phyloP scores from a whole-genome alignment of 352 stramenopile species.

The Peronospora tabacina region DNA sequence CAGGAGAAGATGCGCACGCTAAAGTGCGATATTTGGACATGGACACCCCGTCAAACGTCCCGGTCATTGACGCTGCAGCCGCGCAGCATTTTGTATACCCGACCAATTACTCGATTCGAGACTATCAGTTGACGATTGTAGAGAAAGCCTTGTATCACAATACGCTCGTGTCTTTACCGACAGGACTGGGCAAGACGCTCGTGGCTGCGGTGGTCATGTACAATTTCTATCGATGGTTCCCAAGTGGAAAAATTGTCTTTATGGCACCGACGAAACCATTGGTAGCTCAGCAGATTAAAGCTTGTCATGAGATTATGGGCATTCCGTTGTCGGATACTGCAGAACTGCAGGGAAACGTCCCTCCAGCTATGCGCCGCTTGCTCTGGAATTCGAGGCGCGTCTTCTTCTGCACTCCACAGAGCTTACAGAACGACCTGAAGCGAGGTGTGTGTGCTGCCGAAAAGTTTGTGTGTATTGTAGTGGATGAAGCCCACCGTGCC shows the following conservation, averaged over 20 bases:
- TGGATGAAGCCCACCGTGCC: constrained; percentile 97
- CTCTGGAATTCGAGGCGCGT: constrained; percentile 92
- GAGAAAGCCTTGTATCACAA: constrained; percentile 93
- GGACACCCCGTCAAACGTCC: constrained; percentile 27
- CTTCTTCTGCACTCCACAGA: constrained; percentile 99
- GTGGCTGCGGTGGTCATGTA: constrained; percentile 99
- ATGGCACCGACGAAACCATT: constrained; percentile 97
- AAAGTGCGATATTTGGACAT: constrained; percentile 55
- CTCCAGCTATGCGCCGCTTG: constrained; percentile 49
- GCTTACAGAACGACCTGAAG: constrained; percentile 93
- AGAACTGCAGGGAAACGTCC: constrained; percentile 79
- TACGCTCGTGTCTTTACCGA: constrained; percentile 97
- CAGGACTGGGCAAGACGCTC: constrained; percentile 98
- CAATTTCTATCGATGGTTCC: constrained; percentile 99
- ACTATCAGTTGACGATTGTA: constrained; percentile 94
- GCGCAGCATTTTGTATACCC: constrained; percentile 81
- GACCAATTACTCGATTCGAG: constrained; percentile 85
- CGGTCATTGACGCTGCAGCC: constrained; percentile 52
- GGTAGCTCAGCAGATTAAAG: constrained; percentile 96
- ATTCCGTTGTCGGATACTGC: constrained; percentile 86
- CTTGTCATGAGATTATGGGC: constrained; percentile 92
- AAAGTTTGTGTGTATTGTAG: constrained; percentile 92
- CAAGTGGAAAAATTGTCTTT: constrained; percentile 92
- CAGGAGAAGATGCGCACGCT: constrained; percentile 48
- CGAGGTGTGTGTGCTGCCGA: constrained; percentile 62